Evolutionary conservation across 768 basidiomycete genomes (phyloP).

Genomic region (Boletus sp.): DNA sequence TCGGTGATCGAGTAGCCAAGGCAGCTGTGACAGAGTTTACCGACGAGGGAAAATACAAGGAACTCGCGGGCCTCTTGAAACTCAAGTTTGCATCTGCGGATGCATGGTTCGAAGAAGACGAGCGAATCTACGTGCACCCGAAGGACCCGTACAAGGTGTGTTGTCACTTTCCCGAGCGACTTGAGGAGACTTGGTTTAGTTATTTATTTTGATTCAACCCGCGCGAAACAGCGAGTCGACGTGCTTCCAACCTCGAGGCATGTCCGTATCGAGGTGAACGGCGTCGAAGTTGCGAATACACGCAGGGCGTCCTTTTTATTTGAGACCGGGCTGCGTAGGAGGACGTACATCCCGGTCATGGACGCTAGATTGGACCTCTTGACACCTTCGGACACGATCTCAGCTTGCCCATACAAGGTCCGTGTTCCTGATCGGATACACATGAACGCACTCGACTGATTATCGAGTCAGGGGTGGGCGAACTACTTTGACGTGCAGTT

Average conservation of each 20-base stretch:
- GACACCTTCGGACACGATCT: constrained; percentile 42
- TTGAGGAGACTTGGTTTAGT: no score
- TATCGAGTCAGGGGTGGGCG: constrained; percentile 47
- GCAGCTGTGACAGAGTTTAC: constrained; percentile 38
- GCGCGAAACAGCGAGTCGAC: constrained; percentile 49
- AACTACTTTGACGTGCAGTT: constrained; percentile 53
- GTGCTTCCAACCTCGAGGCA: constrained; percentile 58
- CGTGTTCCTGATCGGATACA: background rate
- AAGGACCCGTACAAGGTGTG: constrained; percentile 68
- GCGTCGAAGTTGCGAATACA: constrained; percentile 62
- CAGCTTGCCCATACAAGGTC: constrained; percentile 66
- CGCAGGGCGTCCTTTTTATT: constrained; percentile 50
- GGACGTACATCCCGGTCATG: constrained; percentile 59
- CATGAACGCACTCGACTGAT: background rate
- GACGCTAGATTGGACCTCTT: constrained; percentile 53
- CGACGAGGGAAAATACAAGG: constrained; percentile 27
- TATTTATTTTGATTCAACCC: background rate
- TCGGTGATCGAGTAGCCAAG: constrained; percentile 37
- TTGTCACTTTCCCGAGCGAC: no score
- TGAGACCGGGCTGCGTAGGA: constrained; percentile 53
- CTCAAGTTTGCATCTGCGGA: constrained; percentile 50
- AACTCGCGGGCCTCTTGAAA: constrained; percentile 46
- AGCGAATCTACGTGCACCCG: constrained; percentile 55
- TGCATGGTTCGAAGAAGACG: constrained; percentile 70
- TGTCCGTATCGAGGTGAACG: constrained; percentile 56